These are phyloP conservation scores for Amauroascus verrucosus DNA, from an alignment of 2,329 filamentous ascomycete genomes.

Conservation along the genomic window DNA sequence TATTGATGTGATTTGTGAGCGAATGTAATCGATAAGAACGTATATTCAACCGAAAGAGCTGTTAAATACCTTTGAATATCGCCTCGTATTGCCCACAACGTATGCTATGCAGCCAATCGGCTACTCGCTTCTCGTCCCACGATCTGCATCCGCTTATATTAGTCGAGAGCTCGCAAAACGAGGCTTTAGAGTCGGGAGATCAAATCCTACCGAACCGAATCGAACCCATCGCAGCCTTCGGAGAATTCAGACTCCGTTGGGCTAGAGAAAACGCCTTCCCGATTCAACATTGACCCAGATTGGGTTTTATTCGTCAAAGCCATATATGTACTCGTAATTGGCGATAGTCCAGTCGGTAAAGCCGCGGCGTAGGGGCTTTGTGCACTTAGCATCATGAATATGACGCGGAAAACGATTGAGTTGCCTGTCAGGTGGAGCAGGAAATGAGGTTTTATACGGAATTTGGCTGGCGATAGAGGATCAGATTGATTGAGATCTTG, in stretches of 20 bases:
- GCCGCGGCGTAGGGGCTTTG: constrained; percentile 8
- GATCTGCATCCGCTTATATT: constrained; percentile 29
- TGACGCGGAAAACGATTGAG: not conserved
- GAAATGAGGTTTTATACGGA: not conserved
- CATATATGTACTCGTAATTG: constrained; percentile 9
- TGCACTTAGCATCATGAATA: constrained; percentile 13
- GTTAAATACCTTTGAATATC: constrained; percentile 57
- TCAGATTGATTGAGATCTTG: constrained; percentile 7
- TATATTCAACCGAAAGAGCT: not conserved
- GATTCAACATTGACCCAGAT: constrained; percentile 15
- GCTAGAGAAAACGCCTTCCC: constrained; percentile 52
- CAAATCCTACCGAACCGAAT: constrained; percentile 55
- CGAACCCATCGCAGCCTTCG: constrained; percentile 60
- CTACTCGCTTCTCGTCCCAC: constrained; percentile 87
- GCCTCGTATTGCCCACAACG: constrained; percentile 91
- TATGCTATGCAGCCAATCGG: constrained; percentile 81
- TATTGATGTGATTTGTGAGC: constrained; percentile 23
- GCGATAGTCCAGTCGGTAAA: constrained; percentile 2
- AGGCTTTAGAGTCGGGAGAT: not conserved
- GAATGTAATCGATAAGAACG: not conserved
- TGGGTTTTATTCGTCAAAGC: constrained; percentile 7
- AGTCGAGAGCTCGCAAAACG: not conserved
- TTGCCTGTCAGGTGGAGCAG: not conserved
- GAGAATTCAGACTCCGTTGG: constrained; percentile 91
- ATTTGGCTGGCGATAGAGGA: not conserved